Evolutionary conservation across 345 rosid genomes (phyloP).

Genomic region (Syzygium oleosum): DNA sequence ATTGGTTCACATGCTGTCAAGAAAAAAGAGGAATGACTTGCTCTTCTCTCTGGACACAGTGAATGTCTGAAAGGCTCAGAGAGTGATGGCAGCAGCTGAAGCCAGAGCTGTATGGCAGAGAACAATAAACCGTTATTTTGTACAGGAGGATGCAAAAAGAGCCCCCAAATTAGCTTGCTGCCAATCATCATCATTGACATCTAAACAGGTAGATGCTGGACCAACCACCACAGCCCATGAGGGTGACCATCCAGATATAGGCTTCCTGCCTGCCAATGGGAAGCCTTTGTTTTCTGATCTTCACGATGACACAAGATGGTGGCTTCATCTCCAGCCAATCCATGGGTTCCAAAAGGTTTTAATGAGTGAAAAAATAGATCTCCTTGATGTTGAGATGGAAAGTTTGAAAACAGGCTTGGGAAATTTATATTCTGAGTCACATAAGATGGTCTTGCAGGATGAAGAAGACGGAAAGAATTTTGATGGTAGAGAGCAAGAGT

Average conservation of each 20-base stretch:
- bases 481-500: constrained; percentile 9
- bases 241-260: constrained; percentile 29
- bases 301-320: constrained; percentile 51
- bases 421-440: constrained; percentile 12
- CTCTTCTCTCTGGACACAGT: constrained; percentile 1
- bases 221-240: constrained; percentile 31
- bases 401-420: constrained; percentile 13
- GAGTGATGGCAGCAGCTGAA: constrained; percentile 84
- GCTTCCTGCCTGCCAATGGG: constrained; percentile 49
- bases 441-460: background rate
- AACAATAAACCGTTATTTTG: constrained; percentile 84
- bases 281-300: constrained; percentile 37
- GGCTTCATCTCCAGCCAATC: constrained; percentile 64
- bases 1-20: background rate
- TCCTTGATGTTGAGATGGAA: constrained; percentile 44
- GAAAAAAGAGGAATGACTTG: background rate
- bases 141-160: constrained; percentile 96
- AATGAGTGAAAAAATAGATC: constrained; percentile 32
- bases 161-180: constrained; percentile 90
- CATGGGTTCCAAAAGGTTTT: constrained; percentile 49
- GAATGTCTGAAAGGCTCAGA: constrained; percentile 27
- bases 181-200: constrained; percentile 67
- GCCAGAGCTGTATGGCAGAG: constrained; percentile 93
- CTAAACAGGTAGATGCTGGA: constrained; percentile 42
- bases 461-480: constrained; percentile 6